Conservation (phyloP, 2,329 filamentous ascomycete genomes). For the Xylaria multiplex region DNA sequence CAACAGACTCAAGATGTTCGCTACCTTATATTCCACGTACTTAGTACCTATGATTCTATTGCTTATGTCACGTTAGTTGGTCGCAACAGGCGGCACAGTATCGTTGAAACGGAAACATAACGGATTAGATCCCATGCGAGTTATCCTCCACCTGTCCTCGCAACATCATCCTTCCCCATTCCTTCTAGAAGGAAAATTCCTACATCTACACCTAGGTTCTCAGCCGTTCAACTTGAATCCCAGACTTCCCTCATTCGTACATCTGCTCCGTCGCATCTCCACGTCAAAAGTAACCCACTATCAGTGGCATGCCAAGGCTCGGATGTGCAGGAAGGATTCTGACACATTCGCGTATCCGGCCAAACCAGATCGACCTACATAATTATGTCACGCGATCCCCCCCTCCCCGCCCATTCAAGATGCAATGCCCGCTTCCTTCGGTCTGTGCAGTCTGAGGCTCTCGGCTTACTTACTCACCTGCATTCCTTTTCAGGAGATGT, state of each 20-base stretch:
- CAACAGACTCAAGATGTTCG: not conserved
- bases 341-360: conserved; percentile 25
- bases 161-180: not conserved
- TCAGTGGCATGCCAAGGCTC: conserved; percentile 25
- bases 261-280: conserved; percentile 16
- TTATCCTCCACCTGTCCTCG: not conserved
- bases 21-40: not conserved
- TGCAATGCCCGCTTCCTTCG: too few relatives aligned
- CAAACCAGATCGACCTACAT: conserved; percentile 9
- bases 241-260: conserved; percentile 7
- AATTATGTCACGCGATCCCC: not conserved
- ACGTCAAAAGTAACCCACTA: conserved; percentile 17
- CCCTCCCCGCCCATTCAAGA: too few relatives aligned
- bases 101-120: conserved; percentile 1
- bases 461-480: too few relatives aligned
- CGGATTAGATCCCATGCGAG: not conserved
- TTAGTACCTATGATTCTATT: not conserved
- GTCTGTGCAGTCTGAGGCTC: too few relatives aligned
- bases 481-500: not conserved
- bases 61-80: not conserved
- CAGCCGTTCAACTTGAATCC: not conserved
- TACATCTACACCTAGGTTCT: not conserved
- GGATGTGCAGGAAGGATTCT: conserved; percentile 28
- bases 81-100: not conserved
- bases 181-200: conserved; percentile 6